Percentiles rank a stretch among this genome's conserved stretches.
Evolutionary conservation across 2,329 filamentous ascomycete genomes (phyloP).

Genomic region (Cucurbitaria berberidis): DNA sequence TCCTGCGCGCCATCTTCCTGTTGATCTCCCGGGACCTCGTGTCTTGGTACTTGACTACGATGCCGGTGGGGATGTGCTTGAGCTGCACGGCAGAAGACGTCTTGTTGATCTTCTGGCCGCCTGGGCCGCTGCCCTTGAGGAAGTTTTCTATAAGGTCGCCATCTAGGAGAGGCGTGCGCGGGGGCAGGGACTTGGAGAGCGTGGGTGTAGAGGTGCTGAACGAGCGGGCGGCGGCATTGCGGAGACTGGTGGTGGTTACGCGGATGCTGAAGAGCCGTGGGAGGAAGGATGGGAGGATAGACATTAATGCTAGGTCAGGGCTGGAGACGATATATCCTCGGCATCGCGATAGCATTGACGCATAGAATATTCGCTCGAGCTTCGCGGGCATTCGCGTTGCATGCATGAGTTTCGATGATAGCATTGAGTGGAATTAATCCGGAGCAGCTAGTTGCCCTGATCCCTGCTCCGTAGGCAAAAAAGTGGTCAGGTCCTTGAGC

Average conservation of each 20-base stretch:
- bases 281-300: conserved; percentile 2
- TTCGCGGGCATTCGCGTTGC: background rate
- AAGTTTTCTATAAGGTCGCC: conserved; percentile 83
- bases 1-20: conserved; percentile 77
- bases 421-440: conserved; percentile 1
- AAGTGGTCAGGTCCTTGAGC: background rate
- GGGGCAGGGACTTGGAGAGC: conserved; percentile 58
- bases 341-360: conserved; percentile 26
- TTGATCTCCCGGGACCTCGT: conserved; percentile 89
- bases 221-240: conserved; percentile 11
- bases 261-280: conserved; percentile 9
- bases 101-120: conserved; percentile 99
- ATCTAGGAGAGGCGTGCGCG: conserved; percentile 76
- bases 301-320: conserved; percentile 19
- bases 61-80: conserved; percentile 85
- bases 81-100: conserved; percentile 94
- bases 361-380: background rate
- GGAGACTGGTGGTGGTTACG: background rate
- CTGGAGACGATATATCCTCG: conserved; percentile 4
- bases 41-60: conserved; percentile 92
- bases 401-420: background rate
- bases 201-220: conserved; percentile 18
- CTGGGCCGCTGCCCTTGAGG: conserved; percentile 88
- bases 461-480: background rate
- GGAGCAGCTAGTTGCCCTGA: background rate